Evolutionary conservation across 805 yeast species (phyloP).

Genomic region (Jamesozyma piceae): DNA sequence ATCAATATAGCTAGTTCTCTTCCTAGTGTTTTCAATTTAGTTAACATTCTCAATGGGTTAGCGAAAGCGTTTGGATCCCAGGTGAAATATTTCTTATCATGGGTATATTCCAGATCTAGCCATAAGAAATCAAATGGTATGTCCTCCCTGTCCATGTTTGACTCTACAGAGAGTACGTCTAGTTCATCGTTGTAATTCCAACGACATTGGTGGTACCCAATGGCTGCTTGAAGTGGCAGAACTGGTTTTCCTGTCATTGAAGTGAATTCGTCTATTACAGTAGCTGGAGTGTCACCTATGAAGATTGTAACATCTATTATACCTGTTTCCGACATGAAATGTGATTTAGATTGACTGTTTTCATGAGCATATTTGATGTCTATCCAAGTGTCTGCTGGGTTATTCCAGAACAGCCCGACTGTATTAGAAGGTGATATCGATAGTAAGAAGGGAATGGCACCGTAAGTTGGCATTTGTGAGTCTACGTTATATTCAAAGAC

Average conservation of each 20-base stretch:
- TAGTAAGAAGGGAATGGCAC: constrained; percentile 81
- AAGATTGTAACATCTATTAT: constrained; percentile 64
- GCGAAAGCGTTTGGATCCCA: constrained; percentile 76
- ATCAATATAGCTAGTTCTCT: constrained; percentile 76
- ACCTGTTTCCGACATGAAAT: constrained; percentile 94
- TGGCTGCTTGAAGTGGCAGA: constrained; percentile 67
- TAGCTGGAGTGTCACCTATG: constrained; percentile 47
- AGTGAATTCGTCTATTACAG: constrained; percentile 53
- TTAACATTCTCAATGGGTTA: constrained; percentile 60
- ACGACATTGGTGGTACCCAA: constrained; percentile 93
- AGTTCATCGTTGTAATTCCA: constrained; percentile 91
- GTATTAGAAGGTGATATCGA: constrained; percentile 49
- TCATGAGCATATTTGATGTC: constrained; percentile 40
- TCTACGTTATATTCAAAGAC: constrained; percentile 86
- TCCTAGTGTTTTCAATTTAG: constrained; percentile 56
- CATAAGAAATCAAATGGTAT: constrained; percentile 89
- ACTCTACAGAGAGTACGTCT: constrained; percentile 68
- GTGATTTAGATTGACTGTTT: constrained; percentile 39
- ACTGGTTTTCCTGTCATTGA: constrained; percentile 60
- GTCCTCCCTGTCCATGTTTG: constrained; percentile 57
- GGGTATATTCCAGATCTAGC: constrained; percentile 92
- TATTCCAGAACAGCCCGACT: constrained; percentile 83
- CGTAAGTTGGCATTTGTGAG: constrained; percentile 87
- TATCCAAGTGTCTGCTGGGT: constrained; percentile 85
- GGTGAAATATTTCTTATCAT: constrained; percentile 78